Conservation (phyloP, 768 basidiomycete species). For the Panaeolus cyanescens region DNA sequence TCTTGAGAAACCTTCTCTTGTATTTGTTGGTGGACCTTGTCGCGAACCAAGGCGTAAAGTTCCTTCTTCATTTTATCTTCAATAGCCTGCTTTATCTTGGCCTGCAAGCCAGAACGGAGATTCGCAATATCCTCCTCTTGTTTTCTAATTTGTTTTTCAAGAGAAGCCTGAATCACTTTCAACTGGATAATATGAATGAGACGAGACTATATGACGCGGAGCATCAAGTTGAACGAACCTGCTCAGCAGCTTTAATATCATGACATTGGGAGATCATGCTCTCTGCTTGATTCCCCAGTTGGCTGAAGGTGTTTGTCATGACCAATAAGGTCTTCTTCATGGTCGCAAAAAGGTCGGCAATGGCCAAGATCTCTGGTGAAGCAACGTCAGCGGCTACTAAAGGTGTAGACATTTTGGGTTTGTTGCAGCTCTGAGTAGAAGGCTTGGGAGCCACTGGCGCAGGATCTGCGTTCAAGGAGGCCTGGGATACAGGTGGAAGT, state of each 20-base stretch:
- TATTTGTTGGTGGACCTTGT: conserved; percentile 24
- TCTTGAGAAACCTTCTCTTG: conserved; percentile 43
- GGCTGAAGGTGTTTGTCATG: conserved; percentile 45
- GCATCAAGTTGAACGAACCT: conserved; percentile 33
- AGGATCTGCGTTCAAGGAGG: neutral
- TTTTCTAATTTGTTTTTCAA: conserved; percentile 38
- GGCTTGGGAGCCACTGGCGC: neutral
- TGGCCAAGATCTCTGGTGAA: conserved; percentile 40
- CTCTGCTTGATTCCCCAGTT: conserved; percentile 46
- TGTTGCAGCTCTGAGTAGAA: neutral
- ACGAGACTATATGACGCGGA: conserved; percentile 2
- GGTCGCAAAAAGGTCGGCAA: conserved; percentile 45
- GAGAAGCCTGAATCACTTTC: conserved; percentile 32
- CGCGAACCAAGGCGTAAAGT: neutral
- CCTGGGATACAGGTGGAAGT: conserved; percentile 4
- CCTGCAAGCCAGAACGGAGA: conserved; percentile 33
- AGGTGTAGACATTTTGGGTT: neutral
- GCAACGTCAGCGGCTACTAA: conserved; percentile 21
- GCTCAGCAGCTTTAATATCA: conserved; percentile 43
- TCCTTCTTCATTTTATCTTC: conserved; percentile 24
- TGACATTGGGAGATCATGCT: conserved; percentile 44
- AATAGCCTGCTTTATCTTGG: conserved; percentile 42
- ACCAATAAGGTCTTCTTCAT: conserved; percentile 45
- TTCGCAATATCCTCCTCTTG: conserved; percentile 41
- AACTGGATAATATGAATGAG: conserved; percentile 34